Base-by-base conservation (phyloP, 1,284 basidiomycete species). In the Melanopsichium pennsylvanicum region DNA sequence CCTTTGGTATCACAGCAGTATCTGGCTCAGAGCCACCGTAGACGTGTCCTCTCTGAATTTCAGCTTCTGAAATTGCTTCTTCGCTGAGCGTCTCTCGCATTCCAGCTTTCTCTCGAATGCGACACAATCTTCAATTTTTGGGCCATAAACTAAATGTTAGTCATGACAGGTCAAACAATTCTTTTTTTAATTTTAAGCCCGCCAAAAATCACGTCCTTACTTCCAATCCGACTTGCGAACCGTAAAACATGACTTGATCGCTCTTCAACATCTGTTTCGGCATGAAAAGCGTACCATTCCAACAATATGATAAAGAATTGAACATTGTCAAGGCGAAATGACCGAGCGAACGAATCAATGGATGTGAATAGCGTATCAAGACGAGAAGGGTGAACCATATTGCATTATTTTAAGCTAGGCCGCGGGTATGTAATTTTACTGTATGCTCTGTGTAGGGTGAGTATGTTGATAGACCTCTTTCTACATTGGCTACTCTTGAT, bases 61-160 rank as follows among this genome's bases (percentile, higher is more conserved):
- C n/a, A n/a, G n/a, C n/a, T n/a, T n/a, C n/a, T n/a, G n/a, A n/a
- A n/a, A n/a, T n/a, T n/a, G n/a, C 49, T 60, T 43, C 43, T 63
- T 63, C 60, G 48, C 26, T 57, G 34, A 47, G n/a, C 52, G 43
- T 63, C 60, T 51, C 35, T 57, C 31, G 36, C n/a, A 52, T 63
- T 63, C 60, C 47, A 63, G 60, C 42, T 50, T 4, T 13, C 27
- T 39, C 60, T 57, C 23, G 52, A 57, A 51, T 25, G 15, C 4
- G 2, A 1, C 23, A 15, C 29, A 13, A 10, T 12, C 0, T 35
- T 21, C 16, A 32, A 5, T 22, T 36, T 43, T n/a, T n/a, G n/a
- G 22, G n/a, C n/a, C n/a, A n/a, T n/a, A n/a, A n/a, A n/a, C n/a
- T n/a, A n/a, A n/a, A n/a, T n/a, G n/a, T n/a, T n/a, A n/a, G n/a